Conservation (phyloP, 371 early-diverging fungal genomes). For the Apophysomyces trapeziformis region DNA sequence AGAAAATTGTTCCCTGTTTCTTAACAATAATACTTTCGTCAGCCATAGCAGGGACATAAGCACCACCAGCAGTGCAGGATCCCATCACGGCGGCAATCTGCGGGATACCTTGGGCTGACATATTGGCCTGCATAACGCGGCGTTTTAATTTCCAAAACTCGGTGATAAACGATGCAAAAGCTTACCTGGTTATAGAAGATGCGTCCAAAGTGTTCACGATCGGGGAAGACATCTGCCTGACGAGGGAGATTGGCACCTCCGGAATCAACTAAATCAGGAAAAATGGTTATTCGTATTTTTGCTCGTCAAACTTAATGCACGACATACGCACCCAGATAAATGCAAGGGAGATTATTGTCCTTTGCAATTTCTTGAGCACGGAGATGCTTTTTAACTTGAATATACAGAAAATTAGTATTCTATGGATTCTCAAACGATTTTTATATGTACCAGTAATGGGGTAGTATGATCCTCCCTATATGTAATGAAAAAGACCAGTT, state of each 20-base stretch:
- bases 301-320: neutral
- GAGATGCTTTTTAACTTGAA: constrained; percentile 93
- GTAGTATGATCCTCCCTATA: constrained; percentile 96
- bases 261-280: constrained; percentile 79
- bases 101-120: constrained; percentile 91
- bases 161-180: neutral
- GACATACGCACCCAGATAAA: constrained; percentile 77
- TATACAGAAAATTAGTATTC: neutral
- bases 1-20: constrained; percentile 97
- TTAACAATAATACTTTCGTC: constrained; percentile 97
- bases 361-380: constrained; percentile 97
- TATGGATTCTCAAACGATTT: neutral
- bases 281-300: neutral
- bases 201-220: constrained; percentile 97
- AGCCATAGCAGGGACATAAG: constrained; percentile 99
- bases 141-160: neutral
- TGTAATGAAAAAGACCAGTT: neutral
- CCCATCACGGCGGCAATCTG: constrained; percentile 98
- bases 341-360: constrained; percentile 94
- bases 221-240: constrained; percentile 97
- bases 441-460: constrained; percentile 77
- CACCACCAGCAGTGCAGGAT: constrained; percentile 98
- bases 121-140: constrained; percentile 46
- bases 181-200: constrained; percentile 92
- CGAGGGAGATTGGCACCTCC: constrained; percentile 97